phyloP scores from a whole-genome alignment of 1,284 basidiomycete species.

The Sanghuangporus sanghuang region DNA sequence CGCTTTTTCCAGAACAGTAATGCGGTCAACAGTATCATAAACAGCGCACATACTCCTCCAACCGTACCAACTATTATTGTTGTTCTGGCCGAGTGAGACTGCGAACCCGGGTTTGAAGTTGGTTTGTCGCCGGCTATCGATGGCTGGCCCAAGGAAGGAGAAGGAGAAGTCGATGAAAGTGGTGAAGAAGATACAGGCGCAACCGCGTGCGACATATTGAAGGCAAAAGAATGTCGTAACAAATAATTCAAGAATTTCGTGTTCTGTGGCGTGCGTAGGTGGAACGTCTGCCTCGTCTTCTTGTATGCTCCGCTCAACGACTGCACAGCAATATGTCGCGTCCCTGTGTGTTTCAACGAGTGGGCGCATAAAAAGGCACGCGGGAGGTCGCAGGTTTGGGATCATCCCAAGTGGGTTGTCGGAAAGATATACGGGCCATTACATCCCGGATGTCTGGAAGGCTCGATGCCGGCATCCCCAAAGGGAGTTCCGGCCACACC shows the following conservation, averaged over 20 bases:
- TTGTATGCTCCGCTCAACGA: not conserved
- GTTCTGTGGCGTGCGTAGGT: not conserved
- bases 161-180: not conserved
- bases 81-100: not conserved
- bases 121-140: not conserved
- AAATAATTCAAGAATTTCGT: not conserved
- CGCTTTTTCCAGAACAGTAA: conserved; percentile 3
- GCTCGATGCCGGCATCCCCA: not conserved
- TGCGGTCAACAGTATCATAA: not conserved
- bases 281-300: not conserved
- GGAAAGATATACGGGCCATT: not conserved
- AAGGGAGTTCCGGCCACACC: not conserved
- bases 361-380: not conserved
- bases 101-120: not conserved
- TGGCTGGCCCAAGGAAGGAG: not conserved
- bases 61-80: not conserved
- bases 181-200: not conserved
- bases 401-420: not conserved
- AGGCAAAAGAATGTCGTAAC: not conserved
- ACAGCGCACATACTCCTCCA: not conserved
- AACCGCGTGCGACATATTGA: not conserved
- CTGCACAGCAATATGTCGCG: not conserved
- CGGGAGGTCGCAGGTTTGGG: not conserved
- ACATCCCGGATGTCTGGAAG: not conserved
- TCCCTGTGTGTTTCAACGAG: not conserved